phyloP scores from a whole-genome alignment of 768 basidiomycete species.

The Daedaleopsis sinensis region DNA sequence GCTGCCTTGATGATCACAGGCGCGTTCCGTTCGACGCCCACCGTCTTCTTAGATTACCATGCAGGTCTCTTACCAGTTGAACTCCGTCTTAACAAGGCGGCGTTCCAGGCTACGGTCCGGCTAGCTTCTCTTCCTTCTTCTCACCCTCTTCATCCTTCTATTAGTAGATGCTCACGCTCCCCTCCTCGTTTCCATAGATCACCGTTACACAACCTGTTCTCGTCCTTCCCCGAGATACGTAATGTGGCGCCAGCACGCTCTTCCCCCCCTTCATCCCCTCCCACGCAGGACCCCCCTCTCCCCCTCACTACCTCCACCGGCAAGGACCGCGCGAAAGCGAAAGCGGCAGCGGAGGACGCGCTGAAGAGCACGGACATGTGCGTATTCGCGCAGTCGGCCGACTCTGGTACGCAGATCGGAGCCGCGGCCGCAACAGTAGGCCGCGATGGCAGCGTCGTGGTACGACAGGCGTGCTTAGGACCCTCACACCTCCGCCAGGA shows the following conservation, averaged over 20 bases:
- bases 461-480: not conserved
- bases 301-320: not conserved
- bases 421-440: not conserved
- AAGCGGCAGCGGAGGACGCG: not conserved
- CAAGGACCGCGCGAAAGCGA: constrained; percentile 4
- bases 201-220: constrained; percentile 27
- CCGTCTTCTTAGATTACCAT: constrained; percentile 26
- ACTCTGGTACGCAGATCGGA: constrained; percentile 18
- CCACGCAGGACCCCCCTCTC: too few species aligned
- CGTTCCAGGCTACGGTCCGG: constrained; percentile 12
- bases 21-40: constrained; percentile 27
- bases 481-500: not conserved
- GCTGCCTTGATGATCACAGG: constrained; percentile 27
- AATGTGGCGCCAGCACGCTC: constrained; percentile 3
- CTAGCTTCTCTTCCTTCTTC: constrained; percentile 26
- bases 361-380: not conserved
- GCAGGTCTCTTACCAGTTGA: constrained; percentile 24
- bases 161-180: constrained; percentile 3
- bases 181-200: constrained; percentile 21
- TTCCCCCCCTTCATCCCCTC: not conserved
- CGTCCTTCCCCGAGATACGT: constrained; percentile 15
- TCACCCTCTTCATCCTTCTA: constrained; percentile 8
- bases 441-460: not conserved
- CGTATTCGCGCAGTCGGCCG: constrained; percentile 6
- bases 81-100: constrained; percentile 18